Percentiles rank a stretch among this genome's conserved stretches.
Evolutionary conservation across 768 basidiomycete species (phyloP).

Genomic region (Serpula lacrymans): DNA sequence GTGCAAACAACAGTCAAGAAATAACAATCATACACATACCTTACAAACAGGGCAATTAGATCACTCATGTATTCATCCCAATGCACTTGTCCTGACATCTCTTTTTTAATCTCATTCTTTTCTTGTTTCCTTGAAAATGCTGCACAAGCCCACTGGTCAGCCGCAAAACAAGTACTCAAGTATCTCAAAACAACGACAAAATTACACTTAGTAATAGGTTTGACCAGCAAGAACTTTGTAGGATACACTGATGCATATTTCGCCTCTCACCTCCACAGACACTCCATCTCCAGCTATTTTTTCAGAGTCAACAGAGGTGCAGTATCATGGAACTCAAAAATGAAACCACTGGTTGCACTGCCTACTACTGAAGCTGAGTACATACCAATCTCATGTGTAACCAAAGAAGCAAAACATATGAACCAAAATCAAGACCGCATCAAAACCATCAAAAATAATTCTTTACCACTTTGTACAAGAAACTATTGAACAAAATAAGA

Average conservation of each 20-base stretch:
- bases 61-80: constrained; percentile 26
- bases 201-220: too few relatives aligned
- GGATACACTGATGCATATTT: constrained; percentile 27
- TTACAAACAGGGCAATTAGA: too few relatives aligned
- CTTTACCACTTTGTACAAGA: too few relatives aligned
- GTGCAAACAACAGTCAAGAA: too few relatives aligned
- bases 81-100: constrained; percentile 27
- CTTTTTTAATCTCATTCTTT: constrained; percentile 22
- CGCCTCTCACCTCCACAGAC: constrained; percentile 11
- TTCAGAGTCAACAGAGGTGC: constrained; percentile 25
- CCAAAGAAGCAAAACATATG: constrained; percentile 28
- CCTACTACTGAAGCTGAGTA: constrained; percentile 38
- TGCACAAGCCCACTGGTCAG: constrained; percentile 5
- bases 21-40: too few relatives aligned
- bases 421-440: too few relatives aligned
- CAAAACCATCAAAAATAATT: too few relatives aligned
- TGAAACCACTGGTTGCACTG: constrained; percentile 29
- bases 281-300: constrained; percentile 29
- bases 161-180: constrained; percentile 10
- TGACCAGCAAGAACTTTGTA: constrained; percentile 4
- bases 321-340: constrained; percentile 31
- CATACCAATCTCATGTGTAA: constrained; percentile 28
- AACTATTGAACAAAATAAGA: too few relatives aligned
- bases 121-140: constrained; percentile 13
- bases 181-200: constrained; percentile 10